phyloP scores from a whole-genome alignment of 352 stramenopile species.

The Globisporangium uncinulatum region DNA sequence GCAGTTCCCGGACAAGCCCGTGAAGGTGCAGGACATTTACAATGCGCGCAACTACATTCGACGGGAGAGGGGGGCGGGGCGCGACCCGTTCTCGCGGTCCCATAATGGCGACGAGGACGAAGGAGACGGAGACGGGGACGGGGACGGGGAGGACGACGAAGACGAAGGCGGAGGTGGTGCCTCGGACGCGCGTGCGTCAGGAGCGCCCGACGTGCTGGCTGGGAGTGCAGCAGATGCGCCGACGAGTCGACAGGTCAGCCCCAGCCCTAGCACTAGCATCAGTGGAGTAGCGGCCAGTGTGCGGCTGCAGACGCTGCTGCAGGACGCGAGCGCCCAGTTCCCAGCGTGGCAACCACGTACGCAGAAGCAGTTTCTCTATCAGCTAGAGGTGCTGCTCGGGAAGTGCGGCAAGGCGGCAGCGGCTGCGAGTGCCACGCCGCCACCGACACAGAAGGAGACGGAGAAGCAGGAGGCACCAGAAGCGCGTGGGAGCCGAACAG shows the following conservation, averaged over 20 bases:
- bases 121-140: neutral
- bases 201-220: too few relatives aligned
- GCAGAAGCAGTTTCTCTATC: conserved; percentile 14
- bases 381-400: conserved; percentile 12
- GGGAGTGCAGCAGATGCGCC: neutral
- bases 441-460: too few relatives aligned
- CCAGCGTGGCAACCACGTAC: conserved; percentile 4
- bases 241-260: too few relatives aligned
- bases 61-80: conserved; percentile 25
- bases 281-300: neutral
- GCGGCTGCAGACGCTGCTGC: conserved; percentile 5
- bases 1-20: conserved; percentile 30
- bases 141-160: neutral
- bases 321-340: conserved; percentile 1
- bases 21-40: conserved; percentile 53
- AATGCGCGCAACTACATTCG: conserved; percentile 43
- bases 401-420: conserved; percentile 7
- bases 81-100: conserved; percentile 21
- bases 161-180: neutral
- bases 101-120: too few relatives aligned
- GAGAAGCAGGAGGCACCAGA: too few relatives aligned
- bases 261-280: neutral
- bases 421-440: too few relatives aligned
- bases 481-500: too few relatives aligned
- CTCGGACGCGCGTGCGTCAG: neutral